Evolutionary conservation across 2,329 filamentous ascomycete genomes (phyloP), one percentile per base, ranked within the genome.

Genomic region (Sclerotinia borealis): DNA sequence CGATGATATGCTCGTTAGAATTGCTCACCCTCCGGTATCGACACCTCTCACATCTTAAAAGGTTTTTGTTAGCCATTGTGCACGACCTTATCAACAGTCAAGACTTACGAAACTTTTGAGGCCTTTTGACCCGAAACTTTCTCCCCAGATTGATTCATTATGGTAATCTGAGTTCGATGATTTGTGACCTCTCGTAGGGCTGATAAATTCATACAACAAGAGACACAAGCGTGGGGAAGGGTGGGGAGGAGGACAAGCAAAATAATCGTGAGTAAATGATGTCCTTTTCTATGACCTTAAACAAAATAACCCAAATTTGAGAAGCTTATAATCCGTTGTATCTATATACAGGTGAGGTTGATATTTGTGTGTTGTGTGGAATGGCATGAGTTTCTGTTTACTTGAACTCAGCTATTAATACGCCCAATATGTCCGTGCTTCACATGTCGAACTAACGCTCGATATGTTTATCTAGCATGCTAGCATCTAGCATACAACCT

Each of bases 1-100:
- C 17, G 7, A 58, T 17, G 19, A 22, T n/a, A 41, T n/a, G 15
- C 4, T 22, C 27, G 1, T 22, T 47, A 19, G 13, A 47, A 37
- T 31, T 8, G 15, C 39, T 22, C 39, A 79, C 78, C 74, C 79
- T 79, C 63, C 78, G 74, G 41, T 76, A 74, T 59, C 78, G 76
- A 67, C 78, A 80, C 72, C 77, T 71, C 63, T 79, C 76, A 67
- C 78, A 80, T 34, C 78, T 80, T 50, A 31, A 31, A 31, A 36
- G 13, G 3, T 27, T 9, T 36, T 22, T 22, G 17, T 61, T 36
- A 56, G 39, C 51, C 17, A 13, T 36, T 17, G 9, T 15, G 17
- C 17, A 47, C n/a, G 17, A 37, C 10, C 22, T n/a, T 25, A 34
- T 43, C 25, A 10, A 1, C 27, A 41, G 17, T n/a, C 11, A 4